Base-by-base conservation (phyloP, 495 filamentous ascomycete genomes). In the Gamarada debralockiae region DNA sequence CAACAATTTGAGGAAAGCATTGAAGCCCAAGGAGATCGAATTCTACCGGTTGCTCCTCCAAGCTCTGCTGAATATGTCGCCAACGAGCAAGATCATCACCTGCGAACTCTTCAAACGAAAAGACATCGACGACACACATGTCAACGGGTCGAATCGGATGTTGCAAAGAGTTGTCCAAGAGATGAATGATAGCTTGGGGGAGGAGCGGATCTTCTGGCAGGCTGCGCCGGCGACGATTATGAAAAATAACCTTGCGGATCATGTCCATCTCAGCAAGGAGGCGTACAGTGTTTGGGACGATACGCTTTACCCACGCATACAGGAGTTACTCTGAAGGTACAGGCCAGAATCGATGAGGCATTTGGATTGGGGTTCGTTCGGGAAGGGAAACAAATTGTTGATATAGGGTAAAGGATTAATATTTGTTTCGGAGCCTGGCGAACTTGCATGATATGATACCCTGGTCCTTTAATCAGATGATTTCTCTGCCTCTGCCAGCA, bases 221-320 rank as follows among this genome's bases (percentile, higher is more conserved):
- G 24, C 53, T 2, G 25, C 56, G 13, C 31, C 37, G 9, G 47
- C 8, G 14, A 37, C 57, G 1, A 49, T 49, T 5, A 42, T 18
- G 18, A 57, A 60, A 24, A 36, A 58, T 8, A 55, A 63, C 38
- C 42, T 67, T 48, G 63, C 45, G 10, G 65, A 67, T 48, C 65
- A 67, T 55, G 65, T 67, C 3, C 65, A 67, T 36, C 48, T 67
- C 53, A 57, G 21, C 24, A 33, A 60, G 52, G 60, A 59, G n/a
- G 65, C 63, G 20, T 67, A 67, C 48, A 36, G 29, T 31, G 3
- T 61, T n/a, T 67, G 65, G 65, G 42, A 52, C 22, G 37, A 42
- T 17, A 15, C 39, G 22, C 23, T 52, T 3, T 52, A 33, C 38
- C 18, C 38, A 3, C 33, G n/a, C 17, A 14, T 52, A 6, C 3